Conservation (phyloP, 352 stramenopile species). For the Globisporangium polare region DNA sequence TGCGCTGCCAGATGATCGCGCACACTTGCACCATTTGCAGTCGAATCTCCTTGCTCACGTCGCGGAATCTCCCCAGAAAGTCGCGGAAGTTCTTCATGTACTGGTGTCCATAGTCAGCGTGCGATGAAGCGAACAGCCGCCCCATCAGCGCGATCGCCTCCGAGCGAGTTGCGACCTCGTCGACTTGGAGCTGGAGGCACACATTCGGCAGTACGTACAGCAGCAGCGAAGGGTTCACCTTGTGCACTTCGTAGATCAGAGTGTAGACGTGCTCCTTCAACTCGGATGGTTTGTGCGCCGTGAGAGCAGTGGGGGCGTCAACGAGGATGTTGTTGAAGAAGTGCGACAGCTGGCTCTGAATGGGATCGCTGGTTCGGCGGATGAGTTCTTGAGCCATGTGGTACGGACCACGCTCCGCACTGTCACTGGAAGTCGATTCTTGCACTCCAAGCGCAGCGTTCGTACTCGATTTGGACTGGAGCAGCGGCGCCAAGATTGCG, state of each 20-base stretch:
- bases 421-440: not conserved
- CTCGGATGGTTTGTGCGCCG: slow-evolving; percentile 32
- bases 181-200: slow-evolving; percentile 82
- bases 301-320: slow-evolving; percentile 32
- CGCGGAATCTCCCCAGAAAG: slow-evolving; percentile 81
- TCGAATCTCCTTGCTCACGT: slow-evolving; percentile 85
- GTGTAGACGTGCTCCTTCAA: slow-evolving; percentile 82
- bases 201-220: slow-evolving; percentile 85
- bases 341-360: slow-evolving; percentile 64
- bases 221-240: slow-evolving; percentile 67
- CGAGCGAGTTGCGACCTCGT: slow-evolving; percentile 78
- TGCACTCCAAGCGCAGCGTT: not conserved
- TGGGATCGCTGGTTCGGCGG: slow-evolving; percentile 52
- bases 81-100: slow-evolving; percentile 85
- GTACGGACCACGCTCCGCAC: slow-evolving; percentile 30
- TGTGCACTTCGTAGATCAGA: slow-evolving; percentile 83
- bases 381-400: slow-evolving; percentile 76
- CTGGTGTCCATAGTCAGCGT: slow-evolving; percentile 66
- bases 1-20: slow-evolving; percentile 68
- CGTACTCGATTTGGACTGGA: slow-evolving; percentile 21
- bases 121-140: slow-evolving; percentile 71
- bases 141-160: slow-evolving; percentile 74
- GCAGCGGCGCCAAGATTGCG: slow-evolving; percentile 49
- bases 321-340: slow-evolving; percentile 85
- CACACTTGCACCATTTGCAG: slow-evolving; percentile 78